A percentile compares a stretch with the other conserved stretches of the same genome.
These are phyloP conservation scores for Friedmanniomyces endolithicus DNA, from an alignment of 495 filamentous ascomycete genomes.

Conservation along the genomic window DNA sequence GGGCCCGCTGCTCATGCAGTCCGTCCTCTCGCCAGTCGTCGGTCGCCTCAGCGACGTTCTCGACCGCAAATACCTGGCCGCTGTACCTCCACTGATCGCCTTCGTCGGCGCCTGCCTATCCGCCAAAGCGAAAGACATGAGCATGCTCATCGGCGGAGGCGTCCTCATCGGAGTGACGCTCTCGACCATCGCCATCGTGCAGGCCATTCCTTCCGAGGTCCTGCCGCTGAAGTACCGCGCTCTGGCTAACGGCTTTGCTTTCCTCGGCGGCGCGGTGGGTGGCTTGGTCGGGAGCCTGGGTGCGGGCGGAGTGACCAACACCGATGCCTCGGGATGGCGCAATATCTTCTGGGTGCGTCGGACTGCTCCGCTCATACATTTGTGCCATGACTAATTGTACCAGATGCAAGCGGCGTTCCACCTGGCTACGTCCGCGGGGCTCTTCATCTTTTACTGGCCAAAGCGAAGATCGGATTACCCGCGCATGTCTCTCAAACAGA, in stretches of 20 bases:
- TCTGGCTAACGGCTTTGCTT: conserved; percentile 41
- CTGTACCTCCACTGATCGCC: conserved; percentile 39
- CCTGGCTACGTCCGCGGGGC: conserved; percentile 33
- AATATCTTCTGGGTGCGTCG: conserved; percentile 39
- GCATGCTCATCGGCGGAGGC: conserved; percentile 43
- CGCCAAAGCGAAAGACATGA: conserved; percentile 42
- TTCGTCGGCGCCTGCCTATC: conserved; percentile 42
- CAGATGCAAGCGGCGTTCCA: conserved; percentile 45
- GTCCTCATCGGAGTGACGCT: conserved; percentile 43
- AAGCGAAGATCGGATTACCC: conserved; percentile 31
- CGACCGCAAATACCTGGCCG: conserved; percentile 40
- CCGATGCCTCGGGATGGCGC: conserved; percentile 37
- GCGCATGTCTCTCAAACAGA: conserved; percentile 33
- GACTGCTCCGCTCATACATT: neutral
- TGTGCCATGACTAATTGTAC: neutral
- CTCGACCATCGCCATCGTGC: conserved; percentile 41
- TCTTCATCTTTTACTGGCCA: conserved; percentile 42
- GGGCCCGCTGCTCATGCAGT: conserved; percentile 43
- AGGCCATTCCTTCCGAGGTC: conserved; percentile 43
- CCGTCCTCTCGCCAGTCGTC: conserved; percentile 41
- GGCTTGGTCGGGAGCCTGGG: conserved; percentile 37
- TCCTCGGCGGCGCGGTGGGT: conserved; percentile 37
- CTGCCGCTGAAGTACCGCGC: conserved; percentile 42
- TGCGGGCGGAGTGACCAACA: conserved; percentile 41
- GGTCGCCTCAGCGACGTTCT: conserved; percentile 44